phyloP scores from a whole-genome alignment of 208 protist genomes.

The Trypanosoma melophagium region DNA sequence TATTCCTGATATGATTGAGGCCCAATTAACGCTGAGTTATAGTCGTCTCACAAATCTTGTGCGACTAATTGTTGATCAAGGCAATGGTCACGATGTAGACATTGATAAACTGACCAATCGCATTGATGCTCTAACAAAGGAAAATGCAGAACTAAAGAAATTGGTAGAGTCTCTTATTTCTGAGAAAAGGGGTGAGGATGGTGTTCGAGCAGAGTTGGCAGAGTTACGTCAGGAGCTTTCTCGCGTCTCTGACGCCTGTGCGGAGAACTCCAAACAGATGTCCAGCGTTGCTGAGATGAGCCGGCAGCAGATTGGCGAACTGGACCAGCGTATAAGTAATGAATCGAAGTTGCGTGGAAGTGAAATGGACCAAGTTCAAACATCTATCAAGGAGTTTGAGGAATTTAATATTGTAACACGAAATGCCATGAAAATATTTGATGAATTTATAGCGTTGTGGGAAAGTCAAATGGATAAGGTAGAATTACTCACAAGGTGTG shows the following conservation, averaged over 20 bases:
- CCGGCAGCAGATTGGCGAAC: not conserved
- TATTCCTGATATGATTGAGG: conserved; percentile 90
- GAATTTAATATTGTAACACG: conserved; percentile 16
- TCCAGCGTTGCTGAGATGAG: not conserved
- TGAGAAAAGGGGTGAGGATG: conserved; percentile 11
- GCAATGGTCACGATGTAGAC: conserved; percentile 81
- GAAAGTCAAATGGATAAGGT: conserved; percentile 37
- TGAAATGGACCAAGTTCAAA: conserved; percentile 24
- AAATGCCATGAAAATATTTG: conserved; percentile 17
- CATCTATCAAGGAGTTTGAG: not conserved
- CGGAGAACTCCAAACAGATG: conserved; percentile 14
- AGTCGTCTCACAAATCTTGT: conserved; percentile 79
- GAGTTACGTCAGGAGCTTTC: conserved; percentile 21
- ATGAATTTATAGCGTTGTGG: conserved; percentile 69
- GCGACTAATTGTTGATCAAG: conserved; percentile 77
- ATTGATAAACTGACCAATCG: conserved; percentile 58
- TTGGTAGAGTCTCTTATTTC: conserved; percentile 47
- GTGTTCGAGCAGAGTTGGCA: conserved; percentile 22
- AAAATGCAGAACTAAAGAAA: conserved; percentile 52
- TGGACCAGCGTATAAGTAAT: conserved; percentile 13
- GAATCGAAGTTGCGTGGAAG: conserved; percentile 7
- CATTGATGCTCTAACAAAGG: conserved; percentile 43
- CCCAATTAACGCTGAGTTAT: conserved; percentile 89
- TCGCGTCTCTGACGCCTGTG: conserved; percentile 10
- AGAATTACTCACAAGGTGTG: conserved; percentile 40